phyloP scores from a whole-genome alignment of 768 basidiomycete species.

The Macrolepiota dolichaula region DNA sequence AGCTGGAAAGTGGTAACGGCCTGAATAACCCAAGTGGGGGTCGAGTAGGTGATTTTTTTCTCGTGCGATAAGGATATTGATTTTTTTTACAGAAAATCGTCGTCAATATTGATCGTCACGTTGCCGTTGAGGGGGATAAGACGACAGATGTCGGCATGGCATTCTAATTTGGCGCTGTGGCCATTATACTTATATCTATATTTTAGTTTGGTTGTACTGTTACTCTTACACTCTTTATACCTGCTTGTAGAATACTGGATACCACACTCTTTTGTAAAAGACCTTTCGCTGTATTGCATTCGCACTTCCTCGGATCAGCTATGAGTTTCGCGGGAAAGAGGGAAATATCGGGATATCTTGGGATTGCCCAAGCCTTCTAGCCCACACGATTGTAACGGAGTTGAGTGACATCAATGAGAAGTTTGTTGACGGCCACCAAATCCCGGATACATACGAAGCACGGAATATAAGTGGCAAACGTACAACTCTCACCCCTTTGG shows the following conservation, averaged over 20 bases:
- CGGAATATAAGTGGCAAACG: too few relatives aligned
- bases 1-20: not conserved
- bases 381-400: not conserved
- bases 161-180: not conserved
- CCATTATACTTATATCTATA: not conserved
- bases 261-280: too few relatives aligned
- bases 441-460: not conserved
- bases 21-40: not conserved
- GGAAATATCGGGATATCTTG: too few relatives aligned
- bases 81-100: not conserved
- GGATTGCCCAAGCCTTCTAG: not conserved
- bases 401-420: not conserved
- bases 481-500: not conserved
- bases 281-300: not conserved
- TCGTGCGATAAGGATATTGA: not conserved
- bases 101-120: constrained; percentile 1
- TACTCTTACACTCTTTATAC: not conserved
- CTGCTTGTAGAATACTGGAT: not conserved
- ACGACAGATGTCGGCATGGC: not conserved
- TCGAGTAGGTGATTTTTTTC: not conserved
- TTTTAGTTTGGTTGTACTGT: not conserved
- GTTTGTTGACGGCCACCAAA: not conserved
- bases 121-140: not conserved
- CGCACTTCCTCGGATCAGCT: not conserved
- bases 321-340: not conserved